Conservation (phyloP, 2,329 filamentous ascomycete species). For the Fusarium hostae region DNA sequence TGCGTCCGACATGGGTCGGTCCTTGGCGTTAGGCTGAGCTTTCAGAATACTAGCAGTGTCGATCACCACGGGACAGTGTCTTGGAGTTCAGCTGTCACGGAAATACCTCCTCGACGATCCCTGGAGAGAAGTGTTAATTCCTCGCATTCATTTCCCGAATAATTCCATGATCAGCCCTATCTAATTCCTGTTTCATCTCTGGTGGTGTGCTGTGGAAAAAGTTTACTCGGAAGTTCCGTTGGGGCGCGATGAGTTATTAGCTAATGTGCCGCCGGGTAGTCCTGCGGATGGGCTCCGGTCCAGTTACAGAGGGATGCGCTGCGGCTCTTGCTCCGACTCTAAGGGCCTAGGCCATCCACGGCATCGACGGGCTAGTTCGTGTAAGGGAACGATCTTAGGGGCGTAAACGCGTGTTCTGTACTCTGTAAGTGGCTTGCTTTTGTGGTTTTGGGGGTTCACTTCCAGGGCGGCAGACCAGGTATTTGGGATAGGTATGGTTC, state of each 20-base stretch:
- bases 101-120: neutral
- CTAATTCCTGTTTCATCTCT: neutral
- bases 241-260: too few species aligned
- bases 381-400: neutral
- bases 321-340: neutral
- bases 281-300: neutral
- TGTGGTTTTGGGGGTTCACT: neutral
- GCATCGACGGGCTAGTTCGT: neutral
- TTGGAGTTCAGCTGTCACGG: neutral
- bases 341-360: neutral
- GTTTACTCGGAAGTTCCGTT: neutral
- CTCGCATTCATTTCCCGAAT: neutral
- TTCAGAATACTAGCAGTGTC: neutral
- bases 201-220: neutral
- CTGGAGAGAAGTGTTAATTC: neutral
- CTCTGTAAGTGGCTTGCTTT: neutral
- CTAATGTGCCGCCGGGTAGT: neutral
- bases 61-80: neutral
- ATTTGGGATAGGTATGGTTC: neutral
- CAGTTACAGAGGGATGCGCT: neutral
- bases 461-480: neutral
- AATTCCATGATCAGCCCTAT: neutral
- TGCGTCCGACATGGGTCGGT: neutral
- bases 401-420: neutral
- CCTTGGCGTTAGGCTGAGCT: neutral